phyloP scores from a whole-genome alignment of 139 green algal species.

The Microglena sp. region DNA sequence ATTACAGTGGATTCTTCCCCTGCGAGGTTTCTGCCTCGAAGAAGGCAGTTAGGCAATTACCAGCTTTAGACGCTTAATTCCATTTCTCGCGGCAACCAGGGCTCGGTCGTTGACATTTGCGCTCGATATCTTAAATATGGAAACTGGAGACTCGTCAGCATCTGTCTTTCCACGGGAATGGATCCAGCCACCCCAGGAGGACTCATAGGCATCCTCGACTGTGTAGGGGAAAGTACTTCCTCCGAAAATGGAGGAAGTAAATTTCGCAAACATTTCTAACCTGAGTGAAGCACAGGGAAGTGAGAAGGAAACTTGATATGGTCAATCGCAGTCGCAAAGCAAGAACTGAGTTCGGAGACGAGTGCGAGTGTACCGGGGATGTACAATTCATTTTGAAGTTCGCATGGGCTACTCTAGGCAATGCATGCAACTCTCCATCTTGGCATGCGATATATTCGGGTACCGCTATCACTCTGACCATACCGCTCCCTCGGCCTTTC shows the following conservation, averaged over 20 bases:
- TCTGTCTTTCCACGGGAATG: conserved; percentile 52
- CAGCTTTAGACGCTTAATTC: conserved; percentile 68
- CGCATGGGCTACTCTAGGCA: no score
- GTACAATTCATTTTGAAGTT: no score
- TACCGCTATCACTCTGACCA: no score
- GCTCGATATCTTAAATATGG: conserved; percentile 61
- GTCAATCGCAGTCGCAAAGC: not conserved
- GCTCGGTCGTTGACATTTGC: conserved; percentile 40
- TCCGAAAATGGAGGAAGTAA: conserved; percentile 50
- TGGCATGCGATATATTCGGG: not conserved
- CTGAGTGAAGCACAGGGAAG: not conserved
- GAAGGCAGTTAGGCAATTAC: no score
- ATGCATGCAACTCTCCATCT: not conserved
- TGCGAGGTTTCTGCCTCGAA: no score
- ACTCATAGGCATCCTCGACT: conserved; percentile 39
- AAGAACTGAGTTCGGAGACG: not conserved
- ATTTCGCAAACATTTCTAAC: conserved; percentile 61
- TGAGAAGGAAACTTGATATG: not conserved
- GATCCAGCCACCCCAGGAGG: conserved; percentile 62
- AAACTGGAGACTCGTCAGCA: conserved; percentile 59
- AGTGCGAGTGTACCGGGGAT: not conserved
- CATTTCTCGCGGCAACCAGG: conserved; percentile 62
- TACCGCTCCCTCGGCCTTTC: no score
- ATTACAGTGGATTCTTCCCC: no score
- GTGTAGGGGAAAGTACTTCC: conserved; percentile 54